phyloP scores from a whole-genome alignment of 2,329 filamentous ascomycete genomes.

The Exophiala viscosa region DNA sequence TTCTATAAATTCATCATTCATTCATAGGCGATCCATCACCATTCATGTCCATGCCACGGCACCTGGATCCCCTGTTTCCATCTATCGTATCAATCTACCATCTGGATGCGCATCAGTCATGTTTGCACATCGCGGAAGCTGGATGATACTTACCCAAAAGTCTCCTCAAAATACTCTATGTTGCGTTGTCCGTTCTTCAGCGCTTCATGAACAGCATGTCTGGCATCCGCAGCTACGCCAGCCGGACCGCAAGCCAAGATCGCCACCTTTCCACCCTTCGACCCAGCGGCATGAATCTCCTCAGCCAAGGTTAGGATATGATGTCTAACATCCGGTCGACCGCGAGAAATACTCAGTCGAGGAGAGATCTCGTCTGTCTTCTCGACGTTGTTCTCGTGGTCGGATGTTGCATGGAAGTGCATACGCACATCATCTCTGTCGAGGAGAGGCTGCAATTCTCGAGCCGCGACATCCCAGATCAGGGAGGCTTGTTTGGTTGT shows the following conservation, averaged over 20 bases:
- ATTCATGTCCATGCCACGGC: too few relatives aligned
- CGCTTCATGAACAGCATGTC: slow-evolving; percentile 38
- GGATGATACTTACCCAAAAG: slow-evolving; percentile 32
- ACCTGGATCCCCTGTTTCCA: too few relatives aligned
- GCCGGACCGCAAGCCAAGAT: slow-evolving; percentile 46
- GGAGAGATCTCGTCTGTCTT: not conserved
- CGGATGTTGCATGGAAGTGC: slow-evolving; percentile 32
- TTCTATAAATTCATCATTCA: too few relatives aligned
- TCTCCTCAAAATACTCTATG: slow-evolving; percentile 47
- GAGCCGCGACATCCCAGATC: slow-evolving; percentile 29
- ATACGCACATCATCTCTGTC: slow-evolving; percentile 32
- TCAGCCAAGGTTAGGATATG: slow-evolving; percentile 34
- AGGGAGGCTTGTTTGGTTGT: slow-evolving; percentile 33
- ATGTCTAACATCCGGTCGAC: slow-evolving; percentile 38
- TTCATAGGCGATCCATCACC: too few relatives aligned
- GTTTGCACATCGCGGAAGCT: too few relatives aligned
- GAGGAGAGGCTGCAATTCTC: slow-evolving; percentile 31
- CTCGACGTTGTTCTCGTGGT: slow-evolving; percentile 13
- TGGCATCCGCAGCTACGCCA: slow-evolving; percentile 44
- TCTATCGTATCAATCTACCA: too few relatives aligned
- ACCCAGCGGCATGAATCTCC: slow-evolving; percentile 29
- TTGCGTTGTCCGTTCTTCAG: slow-evolving; percentile 32
- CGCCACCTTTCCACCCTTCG: slow-evolving; percentile 31
- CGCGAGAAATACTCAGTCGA: slow-evolving; percentile 27
- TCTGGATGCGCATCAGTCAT: too few relatives aligned